Base-by-base conservation (phyloP, 2,329 filamentous ascomycete genomes). In the Aotearoamyces nothofagi region DNA sequence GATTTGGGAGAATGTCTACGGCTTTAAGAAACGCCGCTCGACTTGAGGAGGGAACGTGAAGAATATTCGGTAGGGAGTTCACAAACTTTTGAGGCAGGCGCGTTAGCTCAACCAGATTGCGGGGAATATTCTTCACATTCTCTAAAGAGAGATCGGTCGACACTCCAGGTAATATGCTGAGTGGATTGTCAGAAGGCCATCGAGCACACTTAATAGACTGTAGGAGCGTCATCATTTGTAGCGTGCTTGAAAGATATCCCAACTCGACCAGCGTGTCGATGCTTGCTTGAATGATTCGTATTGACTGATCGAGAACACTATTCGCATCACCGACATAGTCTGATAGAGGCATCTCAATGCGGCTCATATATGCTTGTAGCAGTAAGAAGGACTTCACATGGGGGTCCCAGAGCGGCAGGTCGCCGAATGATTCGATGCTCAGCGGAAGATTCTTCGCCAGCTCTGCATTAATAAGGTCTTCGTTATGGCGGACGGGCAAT, bases 301-400 rank as follows among this genome's bases (percentile, higher is more conserved):
- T 90, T 5, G 83, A 81, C 51, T 98, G 90, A 51, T 98, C 90
- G 1, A 98, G 66, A 3, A 98, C 90, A 30, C 69, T 76, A 8
- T 69, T 77, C 54, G 92, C 81, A 53, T 98, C 90, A 43, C 90
- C 90, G 3, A 98, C 84, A 48, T 98, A 98, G 63, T 98, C 90
- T 1, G 81, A 78, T 33, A 98, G 94, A 3, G 92, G 92, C 3
- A 98, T 71, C 31, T 87, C 75, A 40, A 96, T 78, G 33, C 87
- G 78, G 12, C 80, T 83, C 70, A 98, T 92, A 55, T 94, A 84
- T 1, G 90, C 84, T 54, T 98, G 92, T 0, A 98, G 66, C 2
- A 98, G 66, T 20, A 98, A 59, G 58, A 94, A 96, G 0, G 90
- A 75, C 53, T 98, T 98, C 47, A 96, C 83, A 49, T 98, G 90